phyloP scores from a whole-genome alignment of 345 rosid genomes.

The Heritiera littoralis region DNA sequence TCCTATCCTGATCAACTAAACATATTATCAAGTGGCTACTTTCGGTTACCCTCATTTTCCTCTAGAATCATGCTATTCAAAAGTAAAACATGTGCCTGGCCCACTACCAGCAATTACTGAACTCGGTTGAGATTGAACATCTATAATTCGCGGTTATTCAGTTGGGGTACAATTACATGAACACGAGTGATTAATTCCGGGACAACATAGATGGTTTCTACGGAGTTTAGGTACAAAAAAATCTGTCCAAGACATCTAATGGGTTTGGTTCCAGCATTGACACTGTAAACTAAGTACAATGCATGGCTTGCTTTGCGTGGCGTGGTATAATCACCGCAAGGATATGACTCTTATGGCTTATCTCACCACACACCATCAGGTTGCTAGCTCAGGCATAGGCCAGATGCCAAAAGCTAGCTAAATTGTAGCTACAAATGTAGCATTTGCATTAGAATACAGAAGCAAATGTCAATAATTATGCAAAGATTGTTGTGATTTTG shows the following conservation, averaged over 20 bases:
- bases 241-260: not conserved
- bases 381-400: not conserved
- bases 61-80: slow-evolving; percentile 14
- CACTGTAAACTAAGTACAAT: not conserved
- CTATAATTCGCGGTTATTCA: not conserved
- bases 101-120: slow-evolving; percentile 19
- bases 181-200: not conserved
- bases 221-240: not conserved
- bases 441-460: not conserved
- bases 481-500: not conserved
- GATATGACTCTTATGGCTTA: not conserved
- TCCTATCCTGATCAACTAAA: not conserved
- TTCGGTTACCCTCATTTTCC: slow-evolving; percentile 18
- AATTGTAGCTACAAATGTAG: not conserved
- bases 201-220: not conserved
- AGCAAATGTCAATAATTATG: slow-evolving; percentile 3
- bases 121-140: slow-evolving; percentile 1
- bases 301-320: not conserved
- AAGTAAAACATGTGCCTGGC: slow-evolving; percentile 14
- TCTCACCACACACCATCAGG: not conserved
- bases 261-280: not conserved
- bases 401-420: not conserved
- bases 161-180: not conserved
- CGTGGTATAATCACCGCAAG: not conserved
- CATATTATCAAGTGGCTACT: slow-evolving; percentile 16